These are phyloP conservation scores for Helminthosporium solani DNA, from an alignment of 2,329 filamentous ascomycete genomes.

Conservation along the genomic window DNA sequence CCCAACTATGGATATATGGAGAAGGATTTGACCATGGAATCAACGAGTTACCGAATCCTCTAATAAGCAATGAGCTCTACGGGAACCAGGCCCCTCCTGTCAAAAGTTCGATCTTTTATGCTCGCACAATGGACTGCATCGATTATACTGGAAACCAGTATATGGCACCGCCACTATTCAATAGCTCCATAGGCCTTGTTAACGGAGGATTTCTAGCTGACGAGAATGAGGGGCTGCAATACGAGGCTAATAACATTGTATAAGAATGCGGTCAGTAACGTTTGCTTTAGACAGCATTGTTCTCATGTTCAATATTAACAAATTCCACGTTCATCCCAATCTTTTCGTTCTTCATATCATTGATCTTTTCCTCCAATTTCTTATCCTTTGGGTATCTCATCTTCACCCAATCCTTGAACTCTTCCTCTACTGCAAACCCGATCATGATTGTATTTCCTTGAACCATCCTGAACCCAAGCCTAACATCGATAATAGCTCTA, in stretches of 20 bases:
- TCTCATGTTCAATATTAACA: background rate
- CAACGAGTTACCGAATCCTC: background rate
- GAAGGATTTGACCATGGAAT: background rate
- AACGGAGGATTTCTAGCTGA: background rate
- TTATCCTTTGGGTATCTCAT: background rate
- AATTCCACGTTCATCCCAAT: constrained; percentile 5
- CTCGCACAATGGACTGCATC: background rate
- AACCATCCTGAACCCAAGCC: constrained; percentile 1
- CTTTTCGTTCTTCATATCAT: constrained; percentile 3
- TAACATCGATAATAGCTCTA: constrained; percentile 6
- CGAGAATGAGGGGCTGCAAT: background rate
- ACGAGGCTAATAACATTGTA: background rate
- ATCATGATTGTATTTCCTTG: background rate
- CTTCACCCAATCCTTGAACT: constrained; percentile 2
- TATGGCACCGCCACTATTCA: too few species aligned
- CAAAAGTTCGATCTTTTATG: background rate
- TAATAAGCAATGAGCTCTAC: background rate
- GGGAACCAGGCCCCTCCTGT: too few species aligned
- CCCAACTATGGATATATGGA: background rate
- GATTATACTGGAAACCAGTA: background rate
- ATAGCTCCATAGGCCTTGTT: too few species aligned
- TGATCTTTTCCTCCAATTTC: background rate
- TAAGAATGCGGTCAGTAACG: background rate
- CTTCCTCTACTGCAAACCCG: constrained; percentile 5
- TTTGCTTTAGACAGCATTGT: background rate